A percentile compares a stretch with the other conserved stretches of the same genome.
Conservation (phyloP, 1,284 basidiomycete genomes). For the Gomphus bonarii region DNA sequence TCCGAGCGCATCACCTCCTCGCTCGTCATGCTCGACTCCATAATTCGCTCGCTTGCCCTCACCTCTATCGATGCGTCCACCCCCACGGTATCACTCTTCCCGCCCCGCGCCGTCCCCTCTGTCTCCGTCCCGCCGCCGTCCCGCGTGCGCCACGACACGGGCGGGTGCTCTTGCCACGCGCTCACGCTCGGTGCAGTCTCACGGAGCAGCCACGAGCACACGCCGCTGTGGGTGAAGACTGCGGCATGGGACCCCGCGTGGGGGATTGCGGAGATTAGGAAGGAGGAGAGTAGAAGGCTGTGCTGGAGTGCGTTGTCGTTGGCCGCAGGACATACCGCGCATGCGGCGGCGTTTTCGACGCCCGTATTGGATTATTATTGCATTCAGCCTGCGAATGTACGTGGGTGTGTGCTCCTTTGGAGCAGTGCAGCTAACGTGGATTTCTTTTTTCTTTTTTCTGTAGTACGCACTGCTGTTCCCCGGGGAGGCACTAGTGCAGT, state of each 20-base stretch:
- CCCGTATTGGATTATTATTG: constrained; percentile 42
- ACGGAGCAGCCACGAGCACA: constrained; percentile 36
- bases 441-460: constrained; percentile 19
- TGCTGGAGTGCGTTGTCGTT: constrained; percentile 61
- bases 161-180: constrained; percentile 41
- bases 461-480: constrained; percentile 64
- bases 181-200: constrained; percentile 44
- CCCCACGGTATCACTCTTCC: constrained; percentile 35
- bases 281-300: constrained; percentile 60
- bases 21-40: constrained; percentile 50
- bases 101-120: constrained; percentile 26
- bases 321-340: constrained; percentile 51
- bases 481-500: constrained; percentile 43
- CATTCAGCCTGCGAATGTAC: constrained; percentile 55
- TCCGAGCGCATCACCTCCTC: constrained; percentile 43
- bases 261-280: constrained; percentile 52
- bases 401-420: constrained; percentile 15
- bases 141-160: neutral
- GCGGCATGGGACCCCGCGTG: constrained; percentile 51
- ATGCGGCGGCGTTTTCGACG: constrained; percentile 36
- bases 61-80: constrained; percentile 35
- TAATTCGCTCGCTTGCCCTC: constrained; percentile 51
- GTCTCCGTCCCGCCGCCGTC: neutral
- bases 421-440: neutral
- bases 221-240: constrained; percentile 52